Percentiles rank a stretch among this genome's conserved stretches.
Conservation (phyloP, 1,139 yeast species). For the Yamadazyma diospyri region DNA sequence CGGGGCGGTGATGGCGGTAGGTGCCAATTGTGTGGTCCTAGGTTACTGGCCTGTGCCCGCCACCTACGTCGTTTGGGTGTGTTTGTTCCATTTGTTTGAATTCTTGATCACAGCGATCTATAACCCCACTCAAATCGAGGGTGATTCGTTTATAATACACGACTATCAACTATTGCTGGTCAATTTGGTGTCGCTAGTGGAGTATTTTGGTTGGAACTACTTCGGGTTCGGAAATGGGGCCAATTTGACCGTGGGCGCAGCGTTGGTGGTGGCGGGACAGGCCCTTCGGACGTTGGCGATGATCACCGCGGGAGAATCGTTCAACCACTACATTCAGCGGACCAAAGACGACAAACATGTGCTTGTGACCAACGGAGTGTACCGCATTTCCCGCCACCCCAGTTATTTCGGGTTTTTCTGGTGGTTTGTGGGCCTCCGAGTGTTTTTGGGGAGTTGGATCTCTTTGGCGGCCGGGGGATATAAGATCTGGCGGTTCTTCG, state of each 20-base stretch:
- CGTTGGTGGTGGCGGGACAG: conserved; percentile 59
- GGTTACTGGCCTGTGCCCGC: conserved; percentile 8
- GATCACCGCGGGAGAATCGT: conserved; percentile 86
- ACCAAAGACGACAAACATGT: conserved; percentile 51
- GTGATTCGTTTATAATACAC: conserved; percentile 72
- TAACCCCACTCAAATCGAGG: conserved; percentile 63
- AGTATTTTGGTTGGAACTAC: conserved; percentile 15
- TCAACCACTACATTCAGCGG: conserved; percentile 73
- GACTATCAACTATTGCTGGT: conserved; percentile 72
- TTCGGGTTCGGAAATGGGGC: neutral
- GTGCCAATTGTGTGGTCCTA: conserved; percentile 7
- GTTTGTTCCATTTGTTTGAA: conserved; percentile 76
- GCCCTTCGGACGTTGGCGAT: conserved; percentile 66
- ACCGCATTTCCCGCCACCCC: conserved; percentile 72
- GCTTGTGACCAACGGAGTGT: conserved; percentile 72
- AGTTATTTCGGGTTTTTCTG: conserved; percentile 87
- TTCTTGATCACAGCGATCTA: conserved; percentile 72
- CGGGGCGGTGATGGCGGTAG: conserved; percentile 23
- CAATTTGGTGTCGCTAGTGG: conserved; percentile 37
- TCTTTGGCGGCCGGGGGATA: conserved; percentile 24
- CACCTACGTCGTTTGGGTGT: conserved; percentile 49
- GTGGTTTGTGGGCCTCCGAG: conserved; percentile 90
- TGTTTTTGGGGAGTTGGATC: conserved; percentile 55
- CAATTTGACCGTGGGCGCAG: conserved; percentile 39
- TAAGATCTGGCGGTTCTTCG: conserved; percentile 65